phyloP scores from a whole-genome alignment of 2,329 filamentous ascomycete genomes.

The Huntiella decipiens region DNA sequence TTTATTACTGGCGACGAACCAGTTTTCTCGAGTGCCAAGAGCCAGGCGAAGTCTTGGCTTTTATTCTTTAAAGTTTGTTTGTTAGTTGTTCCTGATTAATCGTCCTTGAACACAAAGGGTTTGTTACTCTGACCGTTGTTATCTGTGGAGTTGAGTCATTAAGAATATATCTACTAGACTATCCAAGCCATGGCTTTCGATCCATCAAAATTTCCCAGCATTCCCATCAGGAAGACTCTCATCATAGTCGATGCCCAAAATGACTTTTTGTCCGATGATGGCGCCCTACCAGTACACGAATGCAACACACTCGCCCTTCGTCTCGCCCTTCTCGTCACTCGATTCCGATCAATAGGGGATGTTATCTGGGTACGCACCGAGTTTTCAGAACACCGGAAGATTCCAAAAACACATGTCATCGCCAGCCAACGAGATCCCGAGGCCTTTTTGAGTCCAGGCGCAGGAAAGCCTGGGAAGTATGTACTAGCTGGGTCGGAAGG shows the following conservation, averaged over 20 bases:
- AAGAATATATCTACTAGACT: no score
- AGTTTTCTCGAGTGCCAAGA: no score
- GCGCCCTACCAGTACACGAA: conserved; percentile 45
- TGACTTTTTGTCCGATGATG: conserved; percentile 57
- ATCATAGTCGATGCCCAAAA: conserved; percentile 78
- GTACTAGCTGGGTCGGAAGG: conserved; percentile 28
- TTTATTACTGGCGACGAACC: no score
- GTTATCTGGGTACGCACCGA: conserved; percentile 74
- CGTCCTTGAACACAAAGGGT: no score
- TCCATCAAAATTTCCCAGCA: conserved; percentile 32
- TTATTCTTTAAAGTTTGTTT: no score
- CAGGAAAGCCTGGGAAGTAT: conserved; percentile 8
- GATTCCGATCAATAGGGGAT: conserved; percentile 51
- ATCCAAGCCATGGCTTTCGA: conserved; percentile 23
- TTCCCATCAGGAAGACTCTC: conserved; percentile 48
- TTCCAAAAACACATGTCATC: conserved; percentile 5
- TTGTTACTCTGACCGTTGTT: no score
- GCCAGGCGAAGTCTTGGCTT: no score
- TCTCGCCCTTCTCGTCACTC: conserved; percentile 44
- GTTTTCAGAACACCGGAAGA: conserved; percentile 39
- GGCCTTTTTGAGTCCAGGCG: conserved; percentile 26
- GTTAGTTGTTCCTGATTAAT: no score
- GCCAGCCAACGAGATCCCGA: conserved; percentile 19
- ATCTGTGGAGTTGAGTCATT: no score
- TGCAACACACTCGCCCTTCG: conserved; percentile 48